Conservation (phyloP, 83 land plant species). For the Diphasiastrum complanatum region DNA sequence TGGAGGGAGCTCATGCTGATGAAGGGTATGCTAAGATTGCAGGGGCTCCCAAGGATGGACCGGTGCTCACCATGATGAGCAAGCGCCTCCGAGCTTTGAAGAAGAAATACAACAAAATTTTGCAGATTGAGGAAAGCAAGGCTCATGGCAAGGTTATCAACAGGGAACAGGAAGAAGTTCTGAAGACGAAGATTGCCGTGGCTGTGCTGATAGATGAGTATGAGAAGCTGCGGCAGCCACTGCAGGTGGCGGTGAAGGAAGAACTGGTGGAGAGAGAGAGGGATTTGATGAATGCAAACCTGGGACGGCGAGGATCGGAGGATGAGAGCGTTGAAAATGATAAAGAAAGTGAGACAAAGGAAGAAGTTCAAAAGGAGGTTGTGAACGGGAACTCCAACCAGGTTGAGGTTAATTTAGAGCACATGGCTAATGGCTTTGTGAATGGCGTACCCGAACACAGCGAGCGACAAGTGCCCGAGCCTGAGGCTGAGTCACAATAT, state of each 20-base stretch:
- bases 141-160: slow-evolving; percentile 73
- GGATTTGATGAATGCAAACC: slow-evolving; percentile 27
- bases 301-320: slow-evolving; percentile 22
- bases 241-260: slow-evolving; percentile 57
- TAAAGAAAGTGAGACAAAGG: not conserved
- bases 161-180: slow-evolving; percentile 91
- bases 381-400: not conserved
- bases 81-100: slow-evolving; percentile 80
- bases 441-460: not conserved
- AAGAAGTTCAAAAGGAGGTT: not conserved
- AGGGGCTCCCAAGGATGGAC: slow-evolving; percentile 51
- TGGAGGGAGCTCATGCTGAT: slow-evolving; percentile 29
- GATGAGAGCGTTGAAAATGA: slow-evolving; percentile 20
- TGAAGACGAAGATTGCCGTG: slow-evolving; percentile 63
- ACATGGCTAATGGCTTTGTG: slow-evolving; percentile 1
- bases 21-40: slow-evolving; percentile 19
- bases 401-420: slow-evolving; percentile 5
- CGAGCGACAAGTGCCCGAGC: not conserved
- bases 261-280: slow-evolving; percentile 54
- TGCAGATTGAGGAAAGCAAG: slow-evolving; percentile 76
- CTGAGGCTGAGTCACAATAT: slow-evolving; percentile 1
- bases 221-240: slow-evolving; percentile 68
- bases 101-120: slow-evolving; percentile 80
- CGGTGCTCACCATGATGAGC: slow-evolving; percentile 68
- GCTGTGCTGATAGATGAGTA: slow-evolving; percentile 72